A percentile compares a stretch with the other conserved stretches of the same genome.
Conservation (phyloP, 1,284 basidiomycete species). For the Heterobasidion occidentale region DNA sequence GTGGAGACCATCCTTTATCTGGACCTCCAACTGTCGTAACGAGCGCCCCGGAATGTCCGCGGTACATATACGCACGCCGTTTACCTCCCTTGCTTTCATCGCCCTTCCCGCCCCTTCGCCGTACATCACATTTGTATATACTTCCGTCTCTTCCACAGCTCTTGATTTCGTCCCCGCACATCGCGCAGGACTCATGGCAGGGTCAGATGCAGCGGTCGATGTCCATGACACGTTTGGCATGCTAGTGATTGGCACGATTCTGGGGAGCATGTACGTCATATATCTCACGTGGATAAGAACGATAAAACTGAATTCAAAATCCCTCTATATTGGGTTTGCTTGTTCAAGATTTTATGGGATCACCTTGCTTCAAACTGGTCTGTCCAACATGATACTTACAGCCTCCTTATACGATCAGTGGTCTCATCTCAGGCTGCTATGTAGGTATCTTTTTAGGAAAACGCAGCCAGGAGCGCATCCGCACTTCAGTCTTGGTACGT, state of each 20-base stretch:
- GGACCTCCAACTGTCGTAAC: too few relatives aligned
- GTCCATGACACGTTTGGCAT: background rate
- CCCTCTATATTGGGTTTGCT: background rate
- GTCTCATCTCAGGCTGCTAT: background rate
- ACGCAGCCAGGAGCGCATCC: background rate
- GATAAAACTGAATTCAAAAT: background rate
- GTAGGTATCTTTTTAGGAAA: background rate
- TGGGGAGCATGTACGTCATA: background rate
- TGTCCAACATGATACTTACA: background rate
- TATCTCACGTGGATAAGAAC: background rate
- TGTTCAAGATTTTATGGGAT: slow-evolving; percentile 1
- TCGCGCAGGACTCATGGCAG: background rate
- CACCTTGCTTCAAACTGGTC: background rate
- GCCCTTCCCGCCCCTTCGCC: too few relatives aligned
- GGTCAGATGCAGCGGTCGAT: background rate
- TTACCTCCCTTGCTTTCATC: too few relatives aligned
- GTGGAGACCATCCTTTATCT: too few relatives aligned
- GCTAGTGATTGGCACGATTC: background rate
- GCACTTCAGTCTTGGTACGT: background rate
- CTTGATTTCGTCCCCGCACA: background rate
- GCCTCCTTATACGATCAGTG: background rate
- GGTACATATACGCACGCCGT: too few relatives aligned
- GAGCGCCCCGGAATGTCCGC: too few relatives aligned
- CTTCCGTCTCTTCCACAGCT: background rate
- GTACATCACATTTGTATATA: background rate